phyloP scores from a whole-genome alignment of 2,329 filamentous ascomycete genomes.

The Metarhizium anisopliae region DNA sequence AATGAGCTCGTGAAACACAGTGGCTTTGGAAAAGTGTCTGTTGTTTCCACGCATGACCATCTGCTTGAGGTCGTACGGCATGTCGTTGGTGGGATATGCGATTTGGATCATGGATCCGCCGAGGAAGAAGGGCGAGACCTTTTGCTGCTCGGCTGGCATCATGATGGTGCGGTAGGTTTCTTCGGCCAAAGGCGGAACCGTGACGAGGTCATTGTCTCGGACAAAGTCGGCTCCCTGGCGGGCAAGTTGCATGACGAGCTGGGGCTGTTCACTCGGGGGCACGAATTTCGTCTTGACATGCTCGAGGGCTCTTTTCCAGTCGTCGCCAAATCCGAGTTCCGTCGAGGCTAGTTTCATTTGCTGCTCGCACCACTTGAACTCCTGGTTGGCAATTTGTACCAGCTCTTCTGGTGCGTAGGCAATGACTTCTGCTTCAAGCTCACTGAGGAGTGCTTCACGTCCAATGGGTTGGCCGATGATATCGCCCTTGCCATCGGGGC shows the following conservation, averaged over 20 bases:
- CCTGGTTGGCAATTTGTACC: slow-evolving; percentile 37
- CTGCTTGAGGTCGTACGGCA: slow-evolving; percentile 44
- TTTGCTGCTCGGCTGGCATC: slow-evolving; percentile 44
- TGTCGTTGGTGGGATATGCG: slow-evolving; percentile 44
- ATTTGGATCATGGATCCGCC: slow-evolving; percentile 45
- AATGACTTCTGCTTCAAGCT: slow-evolving; percentile 48
- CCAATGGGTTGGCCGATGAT: slow-evolving; percentile 52
- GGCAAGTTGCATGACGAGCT: slow-evolving; percentile 42
- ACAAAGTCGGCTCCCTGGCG: slow-evolving; percentile 44
- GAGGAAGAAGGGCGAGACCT: slow-evolving; percentile 50
- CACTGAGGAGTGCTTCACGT: slow-evolving; percentile 37
- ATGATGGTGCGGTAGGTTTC: slow-evolving; percentile 47
- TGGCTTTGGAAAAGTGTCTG: slow-evolving; percentile 45
- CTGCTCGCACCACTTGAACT: slow-evolving; percentile 45
- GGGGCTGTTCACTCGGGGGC: slow-evolving; percentile 41
- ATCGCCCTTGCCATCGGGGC: slow-evolving; percentile 32
- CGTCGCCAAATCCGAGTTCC: slow-evolving; percentile 35
- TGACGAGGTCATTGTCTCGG: slow-evolving; percentile 43
- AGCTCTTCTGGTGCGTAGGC: slow-evolving; percentile 49
- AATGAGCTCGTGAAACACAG: slow-evolving; percentile 54
- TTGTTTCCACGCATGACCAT: slow-evolving; percentile 55
- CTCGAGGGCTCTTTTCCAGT: slow-evolving; percentile 46
- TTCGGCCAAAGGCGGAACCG: slow-evolving; percentile 42
- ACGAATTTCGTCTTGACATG: slow-evolving; percentile 47
- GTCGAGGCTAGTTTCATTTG: slow-evolving; percentile 44